These are phyloP conservation scores for Endogone sp. DNA, from an alignment of 192 early-diverging fungal genomes.

Conservation along the genomic window DNA sequence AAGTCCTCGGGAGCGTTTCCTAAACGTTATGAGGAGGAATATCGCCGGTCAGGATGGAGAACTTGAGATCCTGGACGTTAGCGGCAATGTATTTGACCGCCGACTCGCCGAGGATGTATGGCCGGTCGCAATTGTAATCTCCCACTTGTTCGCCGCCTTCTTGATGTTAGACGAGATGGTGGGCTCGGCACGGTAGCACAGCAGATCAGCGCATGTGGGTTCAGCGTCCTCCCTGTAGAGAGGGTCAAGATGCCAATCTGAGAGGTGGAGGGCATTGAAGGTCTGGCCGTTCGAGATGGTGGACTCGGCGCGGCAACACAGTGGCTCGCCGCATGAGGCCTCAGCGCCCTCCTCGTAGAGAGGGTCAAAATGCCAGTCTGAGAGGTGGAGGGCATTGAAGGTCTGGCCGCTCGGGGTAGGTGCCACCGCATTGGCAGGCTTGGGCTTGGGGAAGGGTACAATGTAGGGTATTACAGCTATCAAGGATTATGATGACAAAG, in stretches of 20 bases:
- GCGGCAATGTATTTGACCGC: slow-evolving; percentile 40
- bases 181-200: slow-evolving; percentile 40
- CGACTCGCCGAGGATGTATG: slow-evolving; percentile 38
- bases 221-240: slow-evolving; percentile 39
- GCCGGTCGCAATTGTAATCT: slow-evolving; percentile 47
- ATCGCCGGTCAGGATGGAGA: slow-evolving; percentile 51
- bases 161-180: slow-evolving; percentile 4
- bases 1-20: slow-evolving; percentile 34
- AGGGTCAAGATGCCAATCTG: slow-evolving; percentile 51
- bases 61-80: slow-evolving; percentile 31
- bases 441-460: slow-evolving; percentile 41
- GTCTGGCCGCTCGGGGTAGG: slow-evolving; percentile 19
- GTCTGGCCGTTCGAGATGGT: too few species aligned
- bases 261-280: slow-evolving; percentile 41
- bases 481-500: too few species aligned
- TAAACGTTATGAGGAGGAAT: slow-evolving; percentile 53
- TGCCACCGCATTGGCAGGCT: slow-evolving; percentile 26
- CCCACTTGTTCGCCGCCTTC: slow-evolving; percentile 29
- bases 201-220: slow-evolving; percentile 38
- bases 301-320: slow-evolving; percentile 39
- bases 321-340: slow-evolving; percentile 38
- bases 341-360: slow-evolving; percentile 40
- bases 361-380: slow-evolving; percentile 52
- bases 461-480: slow-evolving; percentile 18
- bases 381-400: slow-evolving; percentile 41